Conservation (phyloP, 1,139 yeast species). For the Arxiozyma slooffiae region DNA sequence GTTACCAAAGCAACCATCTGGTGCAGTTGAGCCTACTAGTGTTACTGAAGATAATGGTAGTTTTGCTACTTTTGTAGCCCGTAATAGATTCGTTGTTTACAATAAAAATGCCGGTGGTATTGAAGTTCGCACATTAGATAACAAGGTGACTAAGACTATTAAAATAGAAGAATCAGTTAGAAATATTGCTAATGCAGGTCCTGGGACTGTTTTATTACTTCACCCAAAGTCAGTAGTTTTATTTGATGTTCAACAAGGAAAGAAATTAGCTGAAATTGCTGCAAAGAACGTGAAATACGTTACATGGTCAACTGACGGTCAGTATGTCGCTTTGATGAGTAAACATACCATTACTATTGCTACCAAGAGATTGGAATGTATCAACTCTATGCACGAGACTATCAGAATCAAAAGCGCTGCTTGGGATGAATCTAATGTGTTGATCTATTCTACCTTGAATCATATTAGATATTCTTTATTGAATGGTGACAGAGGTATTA, state of each 20-base stretch:
- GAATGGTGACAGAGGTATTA: conserved; percentile 91
- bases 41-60: conserved; percentile 73
- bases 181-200: conserved; percentile 70
- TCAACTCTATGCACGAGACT: conserved; percentile 89
- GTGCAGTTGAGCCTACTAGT: conserved; percentile 83
- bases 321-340: conserved; percentile 76
- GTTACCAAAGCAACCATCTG: conserved; percentile 80
- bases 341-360: conserved; percentile 91
- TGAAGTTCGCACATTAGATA: conserved; percentile 75
- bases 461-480: conserved; percentile 89
- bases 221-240: conserved; percentile 64
- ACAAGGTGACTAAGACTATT: conserved; percentile 71
- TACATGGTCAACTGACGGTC: conserved; percentile 82
- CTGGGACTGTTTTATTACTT: conserved; percentile 73
- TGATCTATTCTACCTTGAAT: conserved; percentile 86
- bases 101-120: conserved; percentile 53
- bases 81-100: conserved; percentile 86
- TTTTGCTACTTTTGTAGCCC: conserved; percentile 81
- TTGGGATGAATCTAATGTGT: conserved; percentile 92
- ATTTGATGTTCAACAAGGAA: conserved; percentile 90
- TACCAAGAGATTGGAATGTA: conserved; percentile 62
- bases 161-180: conserved; percentile 62
- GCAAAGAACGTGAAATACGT: conserved; percentile 81
- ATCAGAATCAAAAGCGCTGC: conserved; percentile 95
- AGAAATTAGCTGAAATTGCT: conserved; percentile 57